Conservation (phyloP, 495 filamentous ascomycete genomes). For the Hapsidospora chrysogenum region DNA sequence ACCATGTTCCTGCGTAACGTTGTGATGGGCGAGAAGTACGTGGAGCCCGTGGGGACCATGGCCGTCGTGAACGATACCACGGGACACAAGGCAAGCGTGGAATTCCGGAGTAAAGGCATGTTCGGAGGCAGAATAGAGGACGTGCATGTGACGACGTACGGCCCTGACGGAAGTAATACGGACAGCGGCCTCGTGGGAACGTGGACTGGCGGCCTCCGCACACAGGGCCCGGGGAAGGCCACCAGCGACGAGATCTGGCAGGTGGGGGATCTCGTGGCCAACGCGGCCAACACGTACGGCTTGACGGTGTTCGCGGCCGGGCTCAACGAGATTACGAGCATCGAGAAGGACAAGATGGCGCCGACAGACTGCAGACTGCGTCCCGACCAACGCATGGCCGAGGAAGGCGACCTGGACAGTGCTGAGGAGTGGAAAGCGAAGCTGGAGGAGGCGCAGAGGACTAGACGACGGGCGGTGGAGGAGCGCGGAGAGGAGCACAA, state of each 20-base stretch:
- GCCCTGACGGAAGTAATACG: slow-evolving; percentile 39
- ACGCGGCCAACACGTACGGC: slow-evolving; percentile 65
- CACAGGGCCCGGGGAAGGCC: slow-evolving; percentile 39
- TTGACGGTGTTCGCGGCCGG: slow-evolving; percentile 71
- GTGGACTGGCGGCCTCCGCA: slow-evolving; percentile 59
- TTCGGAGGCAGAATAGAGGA: slow-evolving; percentile 92
- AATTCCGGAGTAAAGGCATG: slow-evolving; percentile 89
- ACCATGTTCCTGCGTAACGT: slow-evolving; percentile 90
- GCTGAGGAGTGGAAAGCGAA: slow-evolving; percentile 71
- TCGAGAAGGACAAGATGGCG: slow-evolving; percentile 58
- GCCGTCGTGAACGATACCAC: slow-evolving; percentile 63
- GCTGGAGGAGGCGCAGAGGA: slow-evolving; percentile 75
- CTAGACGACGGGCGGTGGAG: slow-evolving; percentile 59
- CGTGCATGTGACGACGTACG: slow-evolving; percentile 55
- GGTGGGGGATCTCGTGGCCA: slow-evolving; percentile 55
- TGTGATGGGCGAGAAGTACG: slow-evolving; percentile 94
- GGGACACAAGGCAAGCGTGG: slow-evolving; percentile 59
- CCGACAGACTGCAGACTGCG: slow-evolving; percentile 68
- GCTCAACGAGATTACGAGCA: slow-evolving; percentile 71
- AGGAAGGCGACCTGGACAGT: slow-evolving; percentile 64
- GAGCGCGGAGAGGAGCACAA: slow-evolving; percentile 48
- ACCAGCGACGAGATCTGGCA: slow-evolving; percentile 56
- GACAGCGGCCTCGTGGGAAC: slow-evolving; percentile 56
- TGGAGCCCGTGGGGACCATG: slow-evolving; percentile 85
- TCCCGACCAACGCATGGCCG: slow-evolving; percentile 82